Conservation (phyloP, 768 basidiomycete species). For the Sistotremastrum niveocremeum region DNA sequence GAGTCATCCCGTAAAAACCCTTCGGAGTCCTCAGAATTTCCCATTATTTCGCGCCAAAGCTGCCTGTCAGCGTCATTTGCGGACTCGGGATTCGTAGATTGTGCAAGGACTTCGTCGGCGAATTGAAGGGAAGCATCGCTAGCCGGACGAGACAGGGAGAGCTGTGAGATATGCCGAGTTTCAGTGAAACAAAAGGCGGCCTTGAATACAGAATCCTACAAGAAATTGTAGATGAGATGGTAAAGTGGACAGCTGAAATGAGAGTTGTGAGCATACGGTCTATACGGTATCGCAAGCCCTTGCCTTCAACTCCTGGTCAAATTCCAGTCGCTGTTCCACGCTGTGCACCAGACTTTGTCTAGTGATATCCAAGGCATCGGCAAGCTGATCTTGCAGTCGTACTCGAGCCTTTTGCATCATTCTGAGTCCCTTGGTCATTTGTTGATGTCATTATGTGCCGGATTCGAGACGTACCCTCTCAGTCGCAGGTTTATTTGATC, state of each 20-base stretch:
- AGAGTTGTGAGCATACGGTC: conserved; percentile 2
- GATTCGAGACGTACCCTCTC: not conserved
- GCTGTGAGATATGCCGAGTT: conserved; percentile 21
- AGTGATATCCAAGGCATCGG: conserved; percentile 43
- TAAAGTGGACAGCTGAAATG: conserved; percentile 36
- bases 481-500: not conserved
- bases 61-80: conserved; percentile 21
- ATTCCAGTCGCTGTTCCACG: conserved; percentile 35
- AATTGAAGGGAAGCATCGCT: conserved; percentile 31
- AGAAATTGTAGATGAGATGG: conserved; percentile 65
- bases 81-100: conserved; percentile 27
- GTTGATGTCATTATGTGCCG: not conserved
- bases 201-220: conserved; percentile 25
- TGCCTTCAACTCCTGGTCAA: conserved; percentile 58
- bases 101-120: conserved; percentile 41
- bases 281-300: not conserved
- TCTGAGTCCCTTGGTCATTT: conserved; percentile 18
- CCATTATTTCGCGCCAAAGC: not conserved
- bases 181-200: not conserved
- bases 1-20: too few species aligned
- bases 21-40: too few species aligned
- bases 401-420: conserved; percentile 57
- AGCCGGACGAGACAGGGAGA: conserved; percentile 43
- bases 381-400: conserved; percentile 46
- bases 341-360: conserved; percentile 39